These are phyloP conservation scores for Uromyces viciae-fabae DNA, from an alignment of 1,284 basidiomycete genomes.

Conservation along the genomic window DNA sequence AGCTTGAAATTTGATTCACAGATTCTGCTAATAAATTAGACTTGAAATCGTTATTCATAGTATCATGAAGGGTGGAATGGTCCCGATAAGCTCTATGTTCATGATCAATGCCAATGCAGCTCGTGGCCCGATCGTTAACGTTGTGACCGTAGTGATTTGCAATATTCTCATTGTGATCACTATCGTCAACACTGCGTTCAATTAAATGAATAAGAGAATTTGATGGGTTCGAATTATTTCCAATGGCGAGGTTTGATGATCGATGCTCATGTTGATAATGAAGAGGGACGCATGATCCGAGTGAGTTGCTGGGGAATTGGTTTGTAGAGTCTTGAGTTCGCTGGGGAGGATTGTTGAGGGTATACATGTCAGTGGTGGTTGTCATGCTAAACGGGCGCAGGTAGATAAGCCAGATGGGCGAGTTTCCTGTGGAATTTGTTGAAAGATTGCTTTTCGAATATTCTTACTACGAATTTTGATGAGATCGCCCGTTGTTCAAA, in stretches of 20 bases:
- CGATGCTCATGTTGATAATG: neutral
- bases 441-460: neutral
- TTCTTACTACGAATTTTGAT: neutral
- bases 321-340: neutral
- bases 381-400: neutral
- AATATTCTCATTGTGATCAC: neutral
- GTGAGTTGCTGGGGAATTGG: neutral
- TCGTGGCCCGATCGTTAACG: neutral
- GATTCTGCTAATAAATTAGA: neutral
- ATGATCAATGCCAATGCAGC: neutral
- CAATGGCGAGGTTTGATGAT: neutral
- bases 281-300: neutral
- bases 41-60: neutral
- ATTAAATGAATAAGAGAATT: neutral
- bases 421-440: neutral
- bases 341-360: slow-evolving; percentile 1
- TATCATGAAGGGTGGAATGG: neutral
- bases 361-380: neutral
- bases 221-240: too few relatives aligned
- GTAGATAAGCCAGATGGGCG: neutral
- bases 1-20: neutral
- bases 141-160: neutral
- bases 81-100: too few relatives aligned
- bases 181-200: neutral
- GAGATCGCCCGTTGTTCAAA: neutral